Evolutionary conservation across 2,329 filamentous ascomycete species (phyloP).

Genomic region (Fusarium chlamydosporum): DNA sequence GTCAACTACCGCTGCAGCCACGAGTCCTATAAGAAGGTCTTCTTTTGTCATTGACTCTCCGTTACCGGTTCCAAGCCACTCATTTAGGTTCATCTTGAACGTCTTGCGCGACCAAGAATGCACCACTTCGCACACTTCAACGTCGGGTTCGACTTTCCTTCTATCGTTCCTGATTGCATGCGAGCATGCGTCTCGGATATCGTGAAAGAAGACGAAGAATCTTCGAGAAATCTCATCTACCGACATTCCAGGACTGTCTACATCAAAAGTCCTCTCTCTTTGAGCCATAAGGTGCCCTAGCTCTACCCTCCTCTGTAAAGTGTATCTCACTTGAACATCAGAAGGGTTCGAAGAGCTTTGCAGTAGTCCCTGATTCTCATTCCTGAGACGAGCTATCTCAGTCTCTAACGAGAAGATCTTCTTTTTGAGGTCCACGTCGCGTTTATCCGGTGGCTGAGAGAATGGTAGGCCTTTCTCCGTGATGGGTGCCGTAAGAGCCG

Average conservation of each 20-base stretch:
- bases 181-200: neutral
- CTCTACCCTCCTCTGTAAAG: neutral
- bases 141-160: too few species aligned
- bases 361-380: neutral
- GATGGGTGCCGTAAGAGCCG: too few species aligned
- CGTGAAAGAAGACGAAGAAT: neutral
- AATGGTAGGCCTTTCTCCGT: neutral
- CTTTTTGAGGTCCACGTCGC: neutral
- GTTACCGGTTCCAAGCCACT: neutral
- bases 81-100: neutral
- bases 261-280: neutral
- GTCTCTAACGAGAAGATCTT: neutral
- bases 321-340: neutral
- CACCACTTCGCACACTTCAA: neutral
- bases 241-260: neutral
- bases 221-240: neutral
- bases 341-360: neutral
- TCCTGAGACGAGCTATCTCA: neutral
- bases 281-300: neutral
- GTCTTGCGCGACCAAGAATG: neutral
- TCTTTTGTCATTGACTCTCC: neutral
- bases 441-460: neutral
- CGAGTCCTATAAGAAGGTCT: neutral
- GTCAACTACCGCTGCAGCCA: slow-evolving; percentile 2
- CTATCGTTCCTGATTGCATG: neutral